These are phyloP conservation scores for Petrea volubilis DNA, from an alignment of 257 asterid genomes.

Conservation along the genomic window DNA sequence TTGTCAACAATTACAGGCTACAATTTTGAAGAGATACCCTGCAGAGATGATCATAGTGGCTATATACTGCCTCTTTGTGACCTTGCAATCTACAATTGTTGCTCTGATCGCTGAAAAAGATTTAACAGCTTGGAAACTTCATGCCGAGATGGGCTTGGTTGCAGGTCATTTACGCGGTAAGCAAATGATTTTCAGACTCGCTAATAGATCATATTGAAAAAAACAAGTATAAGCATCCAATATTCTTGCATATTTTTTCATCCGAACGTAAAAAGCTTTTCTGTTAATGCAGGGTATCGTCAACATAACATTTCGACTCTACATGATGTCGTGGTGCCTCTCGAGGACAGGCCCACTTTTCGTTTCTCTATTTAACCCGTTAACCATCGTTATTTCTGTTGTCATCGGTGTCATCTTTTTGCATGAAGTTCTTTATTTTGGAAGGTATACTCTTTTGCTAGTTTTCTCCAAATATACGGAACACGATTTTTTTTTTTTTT, in stretches of 20 bases:
- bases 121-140: constrained; percentile 46
- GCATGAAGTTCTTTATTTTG: constrained; percentile 48
- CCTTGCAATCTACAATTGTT: constrained; percentile 42
- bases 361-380: constrained; percentile 56
- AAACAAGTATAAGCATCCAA: neutral
- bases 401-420: constrained; percentile 41
- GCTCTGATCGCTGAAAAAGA: constrained; percentile 45
- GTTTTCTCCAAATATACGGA: neutral
- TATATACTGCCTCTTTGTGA: constrained; percentile 46
- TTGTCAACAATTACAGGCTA: constrained; percentile 30
- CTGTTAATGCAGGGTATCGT: constrained; percentile 46
- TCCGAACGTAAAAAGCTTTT: too few relatives aligned
- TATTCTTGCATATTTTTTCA: neutral
- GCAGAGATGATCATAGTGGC: constrained; percentile 51
- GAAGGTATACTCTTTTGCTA: constrained; percentile 35
- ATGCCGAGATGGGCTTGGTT: constrained; percentile 36
- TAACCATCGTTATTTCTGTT: constrained; percentile 46
- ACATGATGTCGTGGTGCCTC: constrained; percentile 61
- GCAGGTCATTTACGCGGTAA: constrained; percentile 49
- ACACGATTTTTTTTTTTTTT: too few relatives aligned
- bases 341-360: constrained; percentile 59
- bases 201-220: neutral
- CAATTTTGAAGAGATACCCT: constrained; percentile 53
- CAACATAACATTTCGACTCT: constrained; percentile 46
- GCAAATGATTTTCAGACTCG: neutral